phyloP scores from a whole-genome alignment of 1,284 basidiomycete species.

The Athelia psychrophila region DNA sequence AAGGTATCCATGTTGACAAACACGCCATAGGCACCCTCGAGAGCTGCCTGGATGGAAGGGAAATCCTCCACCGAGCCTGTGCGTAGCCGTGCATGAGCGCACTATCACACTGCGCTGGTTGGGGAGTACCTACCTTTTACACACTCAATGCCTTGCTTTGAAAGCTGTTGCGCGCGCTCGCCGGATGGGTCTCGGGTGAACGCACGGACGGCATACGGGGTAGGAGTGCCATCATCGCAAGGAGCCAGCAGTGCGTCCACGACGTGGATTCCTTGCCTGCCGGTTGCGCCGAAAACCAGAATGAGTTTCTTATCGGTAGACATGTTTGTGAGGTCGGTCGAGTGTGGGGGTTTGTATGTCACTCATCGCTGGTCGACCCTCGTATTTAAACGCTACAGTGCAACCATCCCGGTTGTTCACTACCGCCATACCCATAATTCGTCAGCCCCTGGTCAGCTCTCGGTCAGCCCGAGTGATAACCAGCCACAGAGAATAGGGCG shows the following conservation, averaged over 20 bases:
- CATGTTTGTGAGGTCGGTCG: not conserved
- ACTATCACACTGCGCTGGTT: not conserved
- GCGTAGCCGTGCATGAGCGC: not conserved
- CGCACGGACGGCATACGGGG: constrained; percentile 36
- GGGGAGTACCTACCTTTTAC: constrained; percentile 27
- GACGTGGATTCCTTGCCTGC: constrained; percentile 38
- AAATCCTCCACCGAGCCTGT: constrained; percentile 26
- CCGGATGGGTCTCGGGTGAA: constrained; percentile 35
- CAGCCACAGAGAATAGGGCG: too few species aligned
- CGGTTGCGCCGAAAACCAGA: constrained; percentile 42
- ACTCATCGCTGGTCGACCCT: too few species aligned
- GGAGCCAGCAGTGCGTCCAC: constrained; percentile 33
- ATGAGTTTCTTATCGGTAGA: constrained; percentile 28
- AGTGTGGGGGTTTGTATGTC: too few species aligned
- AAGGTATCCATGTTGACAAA: constrained; percentile 36
- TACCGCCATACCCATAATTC: too few species aligned
- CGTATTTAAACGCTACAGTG: too few species aligned
- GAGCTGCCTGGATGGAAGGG: constrained; percentile 18
- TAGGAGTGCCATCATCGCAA: constrained; percentile 24
- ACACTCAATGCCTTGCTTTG: constrained; percentile 31
- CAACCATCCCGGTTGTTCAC: too few species aligned
- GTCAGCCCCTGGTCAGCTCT: too few species aligned
- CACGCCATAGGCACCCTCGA: constrained; percentile 31
- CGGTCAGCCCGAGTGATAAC: too few species aligned
- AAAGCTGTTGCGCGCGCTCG: constrained; percentile 25